A percentile compares a stretch with the other conserved stretches of the same genome.
These are phyloP conservation scores for Combretum micranthum DNA, from an alignment of 345 rosid genomes.

Conservation along the genomic window DNA sequence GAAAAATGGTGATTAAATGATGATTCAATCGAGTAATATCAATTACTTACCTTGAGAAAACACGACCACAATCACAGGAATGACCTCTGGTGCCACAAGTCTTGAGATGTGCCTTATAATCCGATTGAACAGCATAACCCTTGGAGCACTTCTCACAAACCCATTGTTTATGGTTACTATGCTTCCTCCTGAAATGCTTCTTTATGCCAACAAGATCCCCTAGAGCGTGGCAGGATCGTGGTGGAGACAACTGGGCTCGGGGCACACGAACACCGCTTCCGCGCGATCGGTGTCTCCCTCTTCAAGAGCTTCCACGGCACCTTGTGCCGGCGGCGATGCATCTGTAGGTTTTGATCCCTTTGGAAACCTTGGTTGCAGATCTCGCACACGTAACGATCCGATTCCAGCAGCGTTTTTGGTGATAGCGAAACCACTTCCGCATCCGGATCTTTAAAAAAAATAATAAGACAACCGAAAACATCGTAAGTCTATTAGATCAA, in stretches of 20 bases:
- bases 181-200: constrained; percentile 88
- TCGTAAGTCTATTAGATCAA: background rate
- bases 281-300: constrained; percentile 65
- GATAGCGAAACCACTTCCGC: constrained; percentile 89
- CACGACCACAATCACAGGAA: constrained; percentile 96
- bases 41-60: constrained; percentile 81
- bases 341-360: constrained; percentile 95
- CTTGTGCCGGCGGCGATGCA: constrained; percentile 93
- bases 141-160: constrained; percentile 85
- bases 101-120: constrained; percentile 93
- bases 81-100: constrained; percentile 97
- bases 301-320: constrained; percentile 97
- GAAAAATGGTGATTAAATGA: too few species aligned
- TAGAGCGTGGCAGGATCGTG: constrained; percentile 93
- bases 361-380: constrained; percentile 98
- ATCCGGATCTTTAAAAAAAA: constrained; percentile 66
- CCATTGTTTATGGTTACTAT: constrained; percentile 89
- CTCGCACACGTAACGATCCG: constrained; percentile 93
- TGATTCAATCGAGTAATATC: too few species aligned
- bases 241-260: constrained; percentile 89
- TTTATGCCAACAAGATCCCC: constrained; percentile 98
- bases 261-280: constrained; percentile 88
- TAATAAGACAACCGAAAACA: background rate
- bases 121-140: constrained; percentile 97
- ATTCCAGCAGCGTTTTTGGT: constrained; percentile 81